These are phyloP conservation scores for Aegle marmelos DNA, from an alignment of 345 rosid genomes.

Conservation along the genomic window DNA sequence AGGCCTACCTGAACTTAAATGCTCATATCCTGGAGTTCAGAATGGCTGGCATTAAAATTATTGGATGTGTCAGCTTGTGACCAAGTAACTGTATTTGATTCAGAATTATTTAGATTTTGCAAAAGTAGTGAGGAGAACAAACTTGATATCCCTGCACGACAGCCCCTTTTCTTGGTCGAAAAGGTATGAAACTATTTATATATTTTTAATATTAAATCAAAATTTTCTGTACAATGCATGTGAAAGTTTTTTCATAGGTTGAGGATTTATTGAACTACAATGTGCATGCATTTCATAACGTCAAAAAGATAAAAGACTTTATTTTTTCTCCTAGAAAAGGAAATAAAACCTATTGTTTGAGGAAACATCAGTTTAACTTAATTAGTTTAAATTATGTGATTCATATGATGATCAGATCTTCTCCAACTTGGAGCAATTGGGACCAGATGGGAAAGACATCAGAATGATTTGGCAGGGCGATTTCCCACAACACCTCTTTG, in stretches of 20 bases:
- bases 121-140: not conserved
- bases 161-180: constrained; percentile 4
- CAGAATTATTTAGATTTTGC: too few species aligned
- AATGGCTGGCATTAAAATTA: constrained; percentile 20
- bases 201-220: too few species aligned
- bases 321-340: too few species aligned
- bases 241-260: too few species aligned
- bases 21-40: constrained; percentile 16
- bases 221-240: too few species aligned
- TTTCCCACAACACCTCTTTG: not conserved
- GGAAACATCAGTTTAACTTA: too few species aligned
- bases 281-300: too few species aligned
- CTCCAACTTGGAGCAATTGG: constrained; percentile 11
- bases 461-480: not conserved
- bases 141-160: not conserved
- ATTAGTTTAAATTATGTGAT: too few species aligned
- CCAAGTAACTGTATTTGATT: too few species aligned
- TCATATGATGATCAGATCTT: not conserved
- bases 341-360: too few species aligned
- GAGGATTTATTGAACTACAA: too few species aligned
- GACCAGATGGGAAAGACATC: not conserved
- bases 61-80: not conserved
- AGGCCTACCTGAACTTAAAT: not conserved
- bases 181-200: not conserved
- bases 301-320: too few species aligned